phyloP scores from a whole-genome alignment of 139 green algal species.

The Tetraselmis striata region DNA sequence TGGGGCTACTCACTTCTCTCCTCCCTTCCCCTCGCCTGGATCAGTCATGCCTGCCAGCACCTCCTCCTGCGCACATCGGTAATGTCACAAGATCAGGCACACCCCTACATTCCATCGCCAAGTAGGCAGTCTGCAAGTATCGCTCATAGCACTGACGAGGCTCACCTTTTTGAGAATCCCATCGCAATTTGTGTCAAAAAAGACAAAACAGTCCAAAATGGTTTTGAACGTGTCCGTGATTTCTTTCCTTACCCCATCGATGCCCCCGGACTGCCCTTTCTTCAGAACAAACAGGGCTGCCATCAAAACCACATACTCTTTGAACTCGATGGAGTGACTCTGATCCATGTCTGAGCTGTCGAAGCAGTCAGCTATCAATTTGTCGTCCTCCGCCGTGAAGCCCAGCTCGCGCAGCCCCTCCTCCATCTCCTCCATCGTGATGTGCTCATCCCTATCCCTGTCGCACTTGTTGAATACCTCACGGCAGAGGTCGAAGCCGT shows the following conservation, averaged over 20 bases:
- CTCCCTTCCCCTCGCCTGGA: background rate
- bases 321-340: conserved; percentile 9
- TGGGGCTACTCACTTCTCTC: too few species aligned
- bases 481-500: background rate
- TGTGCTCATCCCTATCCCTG: conserved; percentile 3
- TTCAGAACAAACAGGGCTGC: conserved; percentile 1
- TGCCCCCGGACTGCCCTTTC: background rate
- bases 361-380: background rate
- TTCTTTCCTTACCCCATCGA: background rate
- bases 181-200: conserved; percentile 9
- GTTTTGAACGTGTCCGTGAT: background rate
- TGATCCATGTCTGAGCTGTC: conserved; percentile 8
- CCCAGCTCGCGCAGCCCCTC: background rate
- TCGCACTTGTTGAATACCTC: background rate
- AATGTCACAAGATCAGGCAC: too few species aligned
- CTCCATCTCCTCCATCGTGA: background rate
- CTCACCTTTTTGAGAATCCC: conserved; percentile 5
- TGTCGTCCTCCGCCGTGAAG: background rate
- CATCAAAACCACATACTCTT: conserved; percentile 7
- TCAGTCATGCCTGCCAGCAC: background rate
- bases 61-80: background rate
- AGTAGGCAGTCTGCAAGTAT: too few species aligned
- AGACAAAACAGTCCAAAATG: conserved; percentile 3
- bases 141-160: too few species aligned
- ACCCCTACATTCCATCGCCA: too few species aligned